Conservation (phyloP, 306 rosid genomes). For the Corylus heterophylla region DNA sequence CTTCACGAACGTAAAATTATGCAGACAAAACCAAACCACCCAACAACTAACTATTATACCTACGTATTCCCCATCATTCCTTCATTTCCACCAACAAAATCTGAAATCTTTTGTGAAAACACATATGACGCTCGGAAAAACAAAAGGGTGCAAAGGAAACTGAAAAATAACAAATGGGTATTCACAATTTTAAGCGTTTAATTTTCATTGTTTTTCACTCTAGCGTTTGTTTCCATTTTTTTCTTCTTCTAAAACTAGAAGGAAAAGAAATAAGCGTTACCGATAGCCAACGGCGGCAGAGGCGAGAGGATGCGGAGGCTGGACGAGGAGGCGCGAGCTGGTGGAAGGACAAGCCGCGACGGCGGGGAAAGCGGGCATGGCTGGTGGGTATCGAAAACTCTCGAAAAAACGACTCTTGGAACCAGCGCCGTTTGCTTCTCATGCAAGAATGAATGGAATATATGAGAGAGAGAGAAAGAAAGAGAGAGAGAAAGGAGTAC, state of each 20-base stretch:
- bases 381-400: neutral
- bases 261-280: neutral
- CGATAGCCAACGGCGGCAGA: neutral
- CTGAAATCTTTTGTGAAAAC: neutral
- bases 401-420: neutral
- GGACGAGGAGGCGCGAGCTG: neutral
- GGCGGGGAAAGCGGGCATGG: neutral
- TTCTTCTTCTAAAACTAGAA: neutral
- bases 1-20: neutral
- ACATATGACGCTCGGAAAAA: neutral
- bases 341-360: neutral
- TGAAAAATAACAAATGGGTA: neutral
- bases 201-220: neutral
- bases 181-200: neutral
- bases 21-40: neutral
- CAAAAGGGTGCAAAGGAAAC: neutral
- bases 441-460: neutral
- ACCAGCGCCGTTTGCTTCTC: constrained; percentile 1
- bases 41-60: neutral
- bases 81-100: neutral
- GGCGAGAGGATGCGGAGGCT: neutral
- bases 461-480: neutral
- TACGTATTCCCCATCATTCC: neutral
- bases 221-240: neutral
- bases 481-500: no score